Base-by-base conservation (phyloP, 192 early-diverging fungal species). In the Rhizophagus sp. region DNA sequence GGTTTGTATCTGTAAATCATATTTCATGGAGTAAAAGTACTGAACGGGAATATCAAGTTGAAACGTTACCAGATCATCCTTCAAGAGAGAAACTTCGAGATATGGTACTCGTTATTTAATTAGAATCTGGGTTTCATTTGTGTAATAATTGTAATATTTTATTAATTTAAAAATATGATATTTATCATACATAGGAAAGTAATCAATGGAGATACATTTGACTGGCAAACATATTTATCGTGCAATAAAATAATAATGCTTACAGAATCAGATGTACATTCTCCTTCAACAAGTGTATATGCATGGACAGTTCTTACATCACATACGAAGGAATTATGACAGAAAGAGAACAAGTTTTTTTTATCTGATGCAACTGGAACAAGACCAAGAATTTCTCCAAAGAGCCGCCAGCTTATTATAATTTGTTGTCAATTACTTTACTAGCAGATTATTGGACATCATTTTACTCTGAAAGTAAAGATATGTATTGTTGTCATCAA, bases 1-100 rank as follows among this genome's bases (percentile, higher is more conserved):
- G 93, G 93, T 0, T 73, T 94, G 93, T 91, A 0, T 91, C 93
- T 71, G 91, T 93, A 3, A 94, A 94, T 82, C 93, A 94, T 79
- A 92, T 94, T 67, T 92, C 93, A 0, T 94, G 93, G 93, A 91
- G 89, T 74, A 93, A 92, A 80, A 83, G 84, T 3, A 92, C 90
- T 47, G 85, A 88, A 66, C 82, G 85, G 64, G 86, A 87, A 33
- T 89, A 91, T 79, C 65, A 88, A 44, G 63, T 86, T 10, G 84
- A 89, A 34, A 87, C 90, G 8, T 83, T 94, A 67, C 90, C 88
- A 15, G 82, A 89, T 66, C 91, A 93, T 52, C 92, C 91, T 24
- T 88, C 89, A 15, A 79, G 89, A 49, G 83, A 89, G 63, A 75
- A 84, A 12, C 83, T 93, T 0, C 80, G 90, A 15, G 86, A 84